Evolutionary conservation across 352 stramenopile species (phyloP), one percentile per base, ranked within the genome.

Genomic region (Phytophthora colocasiae): DNA sequence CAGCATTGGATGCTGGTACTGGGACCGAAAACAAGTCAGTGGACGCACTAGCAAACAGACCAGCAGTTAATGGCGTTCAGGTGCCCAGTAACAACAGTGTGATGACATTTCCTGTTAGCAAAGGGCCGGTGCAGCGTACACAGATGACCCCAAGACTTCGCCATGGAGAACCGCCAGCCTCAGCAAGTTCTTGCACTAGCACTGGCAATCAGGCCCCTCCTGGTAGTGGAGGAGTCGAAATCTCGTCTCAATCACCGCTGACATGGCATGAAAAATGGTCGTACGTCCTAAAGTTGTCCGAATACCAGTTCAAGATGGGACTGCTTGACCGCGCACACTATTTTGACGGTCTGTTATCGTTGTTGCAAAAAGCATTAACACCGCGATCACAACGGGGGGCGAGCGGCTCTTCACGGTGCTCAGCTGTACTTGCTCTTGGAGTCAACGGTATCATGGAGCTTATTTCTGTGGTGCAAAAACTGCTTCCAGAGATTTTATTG

Each of bases 361-460:
- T 96, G 12, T 60, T 93, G 27, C 88, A 96, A 64, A 96, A 96
- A 55, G 73, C 75, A 1, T 57, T 95, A 29, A 81, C 84, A 7
- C 85, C 87, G n/a, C 77, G 83, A 49, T 76, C 58, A 17, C 63
- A 60, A 58, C 63, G 70, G 8, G 65, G 65, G 2, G 41, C 66
- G 14, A 83, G 54, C 58, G 69, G 69, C 4, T 12, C 64, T 3
- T 51, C 62, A 6, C 79, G 71, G 32, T 77, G 65, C 34, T 75
- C 77, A 22, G 73, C 84, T 1, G 61, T 92, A 7, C 48, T 96
- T 5, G 47, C 69, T 1, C 73, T 96, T 34, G 73, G 82, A 8
- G 75, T 95, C 41, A 94, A 93, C 47, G 71, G 87, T 34, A 84
- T 85, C 15, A 89, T 95, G 77, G 83, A 94, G 59, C 56, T 96